Evolutionary conservation across 176 grass and related monocot species (phyloP), one percentile per base, ranked within the genome.

Genomic region (Aegilops umbellulata): DNA sequence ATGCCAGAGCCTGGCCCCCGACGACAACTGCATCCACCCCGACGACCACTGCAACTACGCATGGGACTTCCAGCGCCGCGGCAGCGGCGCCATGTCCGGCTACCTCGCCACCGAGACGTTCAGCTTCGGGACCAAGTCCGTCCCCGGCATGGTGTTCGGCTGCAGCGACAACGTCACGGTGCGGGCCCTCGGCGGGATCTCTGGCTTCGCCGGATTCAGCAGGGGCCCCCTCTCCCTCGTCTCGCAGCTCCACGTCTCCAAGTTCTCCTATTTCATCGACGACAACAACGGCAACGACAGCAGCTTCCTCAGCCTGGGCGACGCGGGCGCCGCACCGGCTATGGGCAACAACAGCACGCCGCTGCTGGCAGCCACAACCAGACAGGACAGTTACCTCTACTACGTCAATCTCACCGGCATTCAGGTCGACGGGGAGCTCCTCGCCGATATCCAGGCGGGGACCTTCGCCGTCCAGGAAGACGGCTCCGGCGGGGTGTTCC

Each of bases 401-500:
- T 66, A 66, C 27, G 64, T 66, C 27, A 31, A 17, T 0, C 64
- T 66, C 64, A 66, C 27, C 64, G 64, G 63, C 63, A 14, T 65
- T 13, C 63, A 30, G 63, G 23, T 65, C 25, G 26, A 65, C 26
- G 63, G 64, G 13, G 10, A 66, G 64, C 27, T 66, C 64, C 27
- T 66, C 53, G 5, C 17, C 53, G 53, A 22, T 19, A 58, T 58
- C 53, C 53, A 15, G 11, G 65, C 67, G 16, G 41, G 20, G 24
- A 22, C 67, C 7, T 74, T 82, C 65, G 63, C 51, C 2, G 22
- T 87, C 17, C 4, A 19, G 4, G 22, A 32, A 10, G 31, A 82
- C 51, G 86, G 78, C 42, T 44, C 42, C 24, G 67, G 86, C n/a
- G 86, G 86, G 5, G 78, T 82, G 35, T n/a, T 77, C 69, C 11